Conservation (phyloP, 192 early-diverging fungal species). For the Jimgerdemannia lactiflua region DNA sequence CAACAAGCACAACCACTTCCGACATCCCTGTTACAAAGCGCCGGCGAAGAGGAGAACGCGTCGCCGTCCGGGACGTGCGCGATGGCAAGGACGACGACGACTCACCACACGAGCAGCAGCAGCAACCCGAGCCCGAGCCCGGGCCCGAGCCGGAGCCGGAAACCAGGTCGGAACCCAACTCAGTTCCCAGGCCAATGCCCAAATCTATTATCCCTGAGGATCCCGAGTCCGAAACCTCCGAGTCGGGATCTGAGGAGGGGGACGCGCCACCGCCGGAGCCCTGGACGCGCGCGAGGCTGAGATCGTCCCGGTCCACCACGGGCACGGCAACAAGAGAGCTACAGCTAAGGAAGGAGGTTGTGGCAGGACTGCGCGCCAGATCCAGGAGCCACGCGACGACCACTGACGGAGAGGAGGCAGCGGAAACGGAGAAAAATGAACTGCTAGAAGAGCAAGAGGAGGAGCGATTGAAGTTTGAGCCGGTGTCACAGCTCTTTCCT, state of each 20-base stretch:
- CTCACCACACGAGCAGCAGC: no score
- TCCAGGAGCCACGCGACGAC: not conserved
- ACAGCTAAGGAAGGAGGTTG: not conserved
- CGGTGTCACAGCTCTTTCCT: not conserved
- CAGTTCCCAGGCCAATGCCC: no score
- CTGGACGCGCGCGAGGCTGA: constrained; percentile 22
- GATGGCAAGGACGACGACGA: no score
- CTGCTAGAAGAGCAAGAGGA: not conserved
- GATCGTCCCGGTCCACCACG: not conserved
- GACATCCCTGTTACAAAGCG: not conserved
- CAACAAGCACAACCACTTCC: not conserved
- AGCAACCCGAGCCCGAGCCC: no score
- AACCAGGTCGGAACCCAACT: no score
- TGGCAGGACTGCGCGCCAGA: not conserved
- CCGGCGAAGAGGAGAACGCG: not conserved
- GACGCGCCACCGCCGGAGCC: constrained; percentile 19
- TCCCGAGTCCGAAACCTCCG: not conserved
- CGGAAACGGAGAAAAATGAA: not conserved
- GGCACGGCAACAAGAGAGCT: not conserved
- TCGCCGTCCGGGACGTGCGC: no score
- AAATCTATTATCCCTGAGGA: not conserved
- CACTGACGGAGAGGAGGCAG: not conserved
- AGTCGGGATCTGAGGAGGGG: constrained; percentile 20
- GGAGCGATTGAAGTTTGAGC: not conserved
- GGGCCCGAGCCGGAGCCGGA: no score